These are phyloP conservation scores for Candida methanosorbosa DNA, from an alignment of 805 yeast genomes.

Conservation along the genomic window DNA sequence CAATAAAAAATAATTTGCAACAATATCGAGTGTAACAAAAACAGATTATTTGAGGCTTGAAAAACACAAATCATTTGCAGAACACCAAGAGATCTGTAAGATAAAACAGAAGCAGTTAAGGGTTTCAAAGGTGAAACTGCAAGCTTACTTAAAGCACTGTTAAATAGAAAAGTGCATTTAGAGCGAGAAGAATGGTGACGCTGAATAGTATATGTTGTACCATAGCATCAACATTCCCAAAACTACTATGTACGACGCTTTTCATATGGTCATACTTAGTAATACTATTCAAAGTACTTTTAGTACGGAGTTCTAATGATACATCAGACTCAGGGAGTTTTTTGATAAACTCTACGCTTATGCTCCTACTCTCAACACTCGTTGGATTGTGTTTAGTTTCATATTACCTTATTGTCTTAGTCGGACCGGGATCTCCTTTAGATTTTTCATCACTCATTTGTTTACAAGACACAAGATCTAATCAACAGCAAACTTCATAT, in stretches of 20 bases:
- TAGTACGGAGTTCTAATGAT: too few relatives aligned
- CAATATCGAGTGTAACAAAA: too few relatives aligned
- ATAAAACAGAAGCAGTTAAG: too few relatives aligned
- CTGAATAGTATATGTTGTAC: conserved; percentile 22
- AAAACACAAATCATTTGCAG: too few relatives aligned
- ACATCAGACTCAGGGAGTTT: not conserved
- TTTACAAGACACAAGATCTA: conserved; percentile 10
- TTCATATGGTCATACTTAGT: conserved; percentile 42
- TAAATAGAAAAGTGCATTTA: too few relatives aligned
- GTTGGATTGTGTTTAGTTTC: conserved; percentile 34
- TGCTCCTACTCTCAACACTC: conserved; percentile 16
- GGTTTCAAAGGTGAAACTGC: too few relatives aligned
- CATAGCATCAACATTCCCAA: conserved; percentile 39
- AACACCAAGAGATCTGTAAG: too few relatives aligned
- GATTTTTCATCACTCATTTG: conserved; percentile 47
- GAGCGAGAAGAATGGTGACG: conserved; percentile 1
- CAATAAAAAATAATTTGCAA: not conserved
- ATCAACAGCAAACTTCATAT: too few relatives aligned
- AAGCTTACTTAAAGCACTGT: too few relatives aligned
- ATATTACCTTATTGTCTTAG: conserved; percentile 41
- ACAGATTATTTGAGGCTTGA: too few relatives aligned
- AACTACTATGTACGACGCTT: conserved; percentile 31
- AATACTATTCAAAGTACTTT: conserved; percentile 19
- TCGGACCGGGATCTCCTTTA: conserved; percentile 60
- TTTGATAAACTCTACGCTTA: not conserved